Conservation (phyloP, 2,329 filamentous ascomycete genomes). For the Sporothrix schenckii region DNA sequence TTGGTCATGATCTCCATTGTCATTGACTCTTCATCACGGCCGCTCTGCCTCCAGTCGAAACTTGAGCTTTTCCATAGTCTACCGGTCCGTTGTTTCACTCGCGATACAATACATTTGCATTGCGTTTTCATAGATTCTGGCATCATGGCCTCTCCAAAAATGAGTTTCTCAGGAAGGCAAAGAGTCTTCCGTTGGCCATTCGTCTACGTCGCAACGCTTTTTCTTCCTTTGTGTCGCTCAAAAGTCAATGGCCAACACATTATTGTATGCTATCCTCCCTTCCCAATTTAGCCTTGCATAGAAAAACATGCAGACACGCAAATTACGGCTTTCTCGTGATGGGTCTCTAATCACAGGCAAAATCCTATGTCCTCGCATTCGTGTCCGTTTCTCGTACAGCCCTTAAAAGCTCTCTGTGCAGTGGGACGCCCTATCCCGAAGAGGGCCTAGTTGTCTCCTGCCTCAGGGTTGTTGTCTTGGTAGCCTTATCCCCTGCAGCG, state of each 20-base stretch:
- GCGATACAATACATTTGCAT: background rate
- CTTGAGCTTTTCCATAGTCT: background rate
- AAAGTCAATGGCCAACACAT: background rate
- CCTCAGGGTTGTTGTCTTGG: conserved; percentile 1
- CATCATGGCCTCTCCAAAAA: background rate
- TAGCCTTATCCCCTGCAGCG: background rate
- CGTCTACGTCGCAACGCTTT: too few relatives aligned
- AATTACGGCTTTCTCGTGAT: background rate
- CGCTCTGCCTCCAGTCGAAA: background rate
- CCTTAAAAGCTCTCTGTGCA: background rate
- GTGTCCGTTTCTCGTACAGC: background rate
- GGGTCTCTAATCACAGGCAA: background rate
- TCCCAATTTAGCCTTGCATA: background rate
- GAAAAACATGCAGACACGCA: background rate
- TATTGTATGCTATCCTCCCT: background rate
- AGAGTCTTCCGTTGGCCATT: background rate
- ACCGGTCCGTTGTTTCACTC: background rate
- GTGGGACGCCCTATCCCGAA: conserved; percentile 4
- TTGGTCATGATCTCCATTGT: background rate
- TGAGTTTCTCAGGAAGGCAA: background rate
- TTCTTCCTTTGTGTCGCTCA: background rate
- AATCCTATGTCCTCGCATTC: background rate
- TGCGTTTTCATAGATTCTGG: background rate
- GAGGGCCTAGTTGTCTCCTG: background rate
- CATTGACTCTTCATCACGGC: background rate